These are phyloP conservation scores for Pseudofabraea citricarpa DNA, from an alignment of 2,329 filamentous ascomycete genomes.

Conservation along the genomic window DNA sequence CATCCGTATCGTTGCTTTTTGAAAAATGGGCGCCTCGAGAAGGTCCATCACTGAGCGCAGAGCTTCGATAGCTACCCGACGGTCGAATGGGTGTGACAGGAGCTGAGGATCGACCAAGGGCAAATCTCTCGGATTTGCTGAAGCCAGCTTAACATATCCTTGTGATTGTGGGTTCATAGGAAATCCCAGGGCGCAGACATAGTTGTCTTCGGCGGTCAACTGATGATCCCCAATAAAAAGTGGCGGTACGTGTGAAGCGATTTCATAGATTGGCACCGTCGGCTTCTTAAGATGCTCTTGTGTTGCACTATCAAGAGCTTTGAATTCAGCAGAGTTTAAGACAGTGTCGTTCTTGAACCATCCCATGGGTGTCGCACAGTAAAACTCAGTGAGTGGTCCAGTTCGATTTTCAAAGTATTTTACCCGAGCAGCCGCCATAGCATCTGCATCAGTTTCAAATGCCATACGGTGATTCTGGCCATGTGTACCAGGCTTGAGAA, in stretches of 20 bases:
- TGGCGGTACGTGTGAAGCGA: slow-evolving; percentile 32
- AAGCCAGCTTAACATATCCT: slow-evolving; percentile 49
- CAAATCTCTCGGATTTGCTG: slow-evolving; percentile 43
- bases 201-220: slow-evolving; percentile 31
- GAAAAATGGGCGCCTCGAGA: slow-evolving; percentile 37
- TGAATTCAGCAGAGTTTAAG: slow-evolving; percentile 40
- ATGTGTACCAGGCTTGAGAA: slow-evolving; percentile 34
- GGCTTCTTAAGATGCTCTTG: slow-evolving; percentile 40
- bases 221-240: slow-evolving; percentile 32
- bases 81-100: slow-evolving; percentile 49
- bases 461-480: slow-evolving; percentile 37
- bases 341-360: slow-evolving; percentile 40
- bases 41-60: slow-evolving; percentile 39
- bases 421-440: slow-evolving; percentile 38
- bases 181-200: slow-evolving; percentile 40
- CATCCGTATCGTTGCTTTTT: slow-evolving; percentile 36
- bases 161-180: slow-evolving; percentile 48
- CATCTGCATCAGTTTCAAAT: slow-evolving; percentile 39
- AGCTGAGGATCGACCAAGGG: slow-evolving; percentile 49
- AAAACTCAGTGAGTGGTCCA: slow-evolving; percentile 35
- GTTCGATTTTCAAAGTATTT: slow-evolving; percentile 41
- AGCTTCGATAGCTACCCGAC: slow-evolving; percentile 41
- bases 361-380: slow-evolving; percentile 35
- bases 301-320: slow-evolving; percentile 37
- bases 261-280: slow-evolving; percentile 53